Conservation (phyloP, 2,329 filamentous ascomycete genomes). For the Exophiala mesophila region DNA sequence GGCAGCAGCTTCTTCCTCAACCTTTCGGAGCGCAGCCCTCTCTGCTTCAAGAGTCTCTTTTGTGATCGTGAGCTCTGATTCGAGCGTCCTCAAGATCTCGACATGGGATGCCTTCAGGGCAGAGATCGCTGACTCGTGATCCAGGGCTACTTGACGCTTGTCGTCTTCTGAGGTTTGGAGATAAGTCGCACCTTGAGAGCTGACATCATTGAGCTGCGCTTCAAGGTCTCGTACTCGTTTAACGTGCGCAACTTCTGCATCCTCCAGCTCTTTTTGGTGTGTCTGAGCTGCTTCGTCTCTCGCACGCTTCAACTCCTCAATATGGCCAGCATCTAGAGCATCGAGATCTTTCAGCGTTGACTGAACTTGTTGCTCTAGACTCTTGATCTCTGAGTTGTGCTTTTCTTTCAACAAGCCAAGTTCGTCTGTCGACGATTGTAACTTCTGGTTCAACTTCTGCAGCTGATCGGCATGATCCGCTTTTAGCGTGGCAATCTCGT, state of each 20-base stretch:
- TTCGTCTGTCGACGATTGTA: constrained; percentile 33
- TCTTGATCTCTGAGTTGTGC: constrained; percentile 18
- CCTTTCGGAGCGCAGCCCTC: constrained; percentile 11
- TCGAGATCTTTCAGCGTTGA: constrained; percentile 17
- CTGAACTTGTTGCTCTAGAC: constrained; percentile 22
- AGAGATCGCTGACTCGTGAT: constrained; percentile 14
- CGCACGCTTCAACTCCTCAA: constrained; percentile 16
- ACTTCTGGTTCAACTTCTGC: constrained; percentile 32
- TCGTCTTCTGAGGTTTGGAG: constrained; percentile 32
- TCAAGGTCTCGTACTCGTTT: constrained; percentile 12
- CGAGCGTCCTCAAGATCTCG: constrained; percentile 28
- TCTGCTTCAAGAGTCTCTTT: constrained; percentile 17
- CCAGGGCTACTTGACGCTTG: constrained; percentile 27
- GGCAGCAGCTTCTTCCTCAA: constrained; percentile 13
- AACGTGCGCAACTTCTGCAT: constrained; percentile 14
- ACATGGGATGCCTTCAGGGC: constrained; percentile 19
- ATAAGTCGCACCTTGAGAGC: constrained; percentile 27
- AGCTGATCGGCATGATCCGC: constrained; percentile 31
- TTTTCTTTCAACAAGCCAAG: constrained; percentile 8
- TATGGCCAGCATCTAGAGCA: constrained; percentile 15
- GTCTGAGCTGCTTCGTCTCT: constrained; percentile 12
- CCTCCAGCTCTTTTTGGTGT: constrained; percentile 14
- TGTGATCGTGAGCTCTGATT: constrained; percentile 17
- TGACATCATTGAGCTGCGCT: constrained; percentile 8
- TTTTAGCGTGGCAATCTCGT: constrained; percentile 21